Evolutionary conservation across 306 rosid genomes (phyloP).

Genomic region (Begonia loranthoides): DNA sequence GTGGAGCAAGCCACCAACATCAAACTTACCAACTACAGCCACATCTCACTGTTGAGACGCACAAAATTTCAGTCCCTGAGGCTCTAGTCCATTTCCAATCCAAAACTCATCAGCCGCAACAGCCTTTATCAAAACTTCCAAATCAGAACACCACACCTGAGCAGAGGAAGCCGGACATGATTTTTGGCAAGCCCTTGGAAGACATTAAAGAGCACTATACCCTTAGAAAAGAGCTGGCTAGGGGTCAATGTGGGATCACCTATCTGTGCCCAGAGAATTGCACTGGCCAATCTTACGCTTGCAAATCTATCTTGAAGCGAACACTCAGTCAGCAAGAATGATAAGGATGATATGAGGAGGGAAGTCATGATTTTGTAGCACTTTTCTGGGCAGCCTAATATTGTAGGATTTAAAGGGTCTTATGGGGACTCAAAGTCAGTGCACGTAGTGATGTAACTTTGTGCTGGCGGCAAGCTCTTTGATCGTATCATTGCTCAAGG

Average conservation of each 20-base stretch:
- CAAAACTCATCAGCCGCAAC: conserved; percentile 14
- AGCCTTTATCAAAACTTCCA: conserved; percentile 13
- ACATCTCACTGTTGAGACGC: conserved; percentile 13
- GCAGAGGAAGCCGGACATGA: conserved; percentile 26
- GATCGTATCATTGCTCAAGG: conserved; percentile 78
- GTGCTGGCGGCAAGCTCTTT: conserved; percentile 88
- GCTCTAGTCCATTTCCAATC: conserved; percentile 13
- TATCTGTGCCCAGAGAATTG: conserved; percentile 65
- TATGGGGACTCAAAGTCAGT: conserved; percentile 70
- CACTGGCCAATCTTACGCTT: conserved; percentile 46
- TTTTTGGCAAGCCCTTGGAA: conserved; percentile 54
- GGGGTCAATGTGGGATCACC: conserved; percentile 87
- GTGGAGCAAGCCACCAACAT: conserved; percentile 6
- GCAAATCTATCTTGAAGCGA: conserved; percentile 79
- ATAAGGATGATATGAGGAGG: conserved; percentile 63
- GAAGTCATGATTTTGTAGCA: conserved; percentile 91
- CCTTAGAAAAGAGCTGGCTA: conserved; percentile 68
- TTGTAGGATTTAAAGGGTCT: conserved; percentile 72
- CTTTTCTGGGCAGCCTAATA: conserved; percentile 73
- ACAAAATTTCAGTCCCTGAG: conserved; percentile 13
- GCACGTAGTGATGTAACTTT: conserved; percentile 83
- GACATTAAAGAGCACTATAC: conserved; percentile 50
- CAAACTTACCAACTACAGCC: conserved; percentile 13
- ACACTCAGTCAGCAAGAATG: conserved; percentile 50
- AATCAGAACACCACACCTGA: conserved; percentile 12